Base-by-base conservation (phyloP, 371 early-diverging fungal species). In the Smittium mucronatum region DNA sequence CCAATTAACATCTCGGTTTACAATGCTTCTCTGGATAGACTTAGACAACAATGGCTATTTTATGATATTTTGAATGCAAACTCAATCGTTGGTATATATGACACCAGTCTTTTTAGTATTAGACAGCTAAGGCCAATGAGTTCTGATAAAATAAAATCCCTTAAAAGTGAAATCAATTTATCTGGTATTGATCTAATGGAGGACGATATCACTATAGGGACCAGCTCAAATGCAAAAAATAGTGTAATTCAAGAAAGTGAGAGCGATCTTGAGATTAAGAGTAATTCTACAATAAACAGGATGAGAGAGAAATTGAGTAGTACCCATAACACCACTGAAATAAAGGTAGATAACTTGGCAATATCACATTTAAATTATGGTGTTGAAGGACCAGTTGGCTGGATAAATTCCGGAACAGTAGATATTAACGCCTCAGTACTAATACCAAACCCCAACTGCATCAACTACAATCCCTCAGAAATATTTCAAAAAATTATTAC, bases 61-160 rank as follows among this genome's bases (percentile, higher is more conserved):
- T 93, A 92, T 74, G 98, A 97, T 71, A 75, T 92, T 32, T 77
- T 97, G 34, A 87, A 89, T 69, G 97, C 97, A 0, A 88, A 91
- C 36, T 88, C 89, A 0, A 88, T 94, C 70, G 90, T 92, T 0
- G 98, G 98, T 5, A 88, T 89, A 74, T 93, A 93, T 74, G 97
- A 96, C 72, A 90, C 93, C 72, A 92, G 95, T 72, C 75, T 96
- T 58, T 97, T 97, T 70, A 92, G 91, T 69, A 87, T 96, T 1
- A 34, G 36, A 47, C 2, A 36, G 29, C 33, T 67, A 26, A 35
- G 36, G 47, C 59, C 11, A 59, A 59, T 28, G 5, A 47, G 47
- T 21, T 47, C 47, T 11, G 21, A 47, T 47, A 21, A 47, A 5
- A 47, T 47, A 47, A 5, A 5, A 47, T 47, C 21, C 5, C 5